phyloP scores from a whole-genome alignment of 208 protist genomes.

The Wallacemonas rigidus region DNA sequence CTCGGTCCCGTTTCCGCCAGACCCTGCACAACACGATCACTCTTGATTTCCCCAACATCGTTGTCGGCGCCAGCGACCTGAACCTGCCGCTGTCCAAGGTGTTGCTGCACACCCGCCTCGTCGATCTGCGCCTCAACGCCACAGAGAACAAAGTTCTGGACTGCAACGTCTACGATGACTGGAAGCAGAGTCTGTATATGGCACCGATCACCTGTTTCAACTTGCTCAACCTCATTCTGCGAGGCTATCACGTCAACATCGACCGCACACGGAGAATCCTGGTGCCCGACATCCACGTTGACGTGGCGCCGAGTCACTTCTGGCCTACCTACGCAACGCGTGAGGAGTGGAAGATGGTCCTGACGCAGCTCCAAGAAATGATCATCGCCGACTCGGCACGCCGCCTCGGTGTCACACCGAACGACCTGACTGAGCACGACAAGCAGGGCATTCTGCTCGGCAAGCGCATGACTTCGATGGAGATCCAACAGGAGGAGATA shows the following conservation, averaged over 20 bases:
- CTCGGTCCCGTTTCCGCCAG: slow-evolving; percentile 96
- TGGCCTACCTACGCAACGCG: slow-evolving; percentile 98
- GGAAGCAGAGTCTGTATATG: slow-evolving; percentile 96
- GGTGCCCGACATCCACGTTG: slow-evolving; percentile 95
- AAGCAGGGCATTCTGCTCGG: slow-evolving; percentile 99
- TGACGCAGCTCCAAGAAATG: slow-evolving; percentile 99
- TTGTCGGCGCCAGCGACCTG: slow-evolving; percentile 99
- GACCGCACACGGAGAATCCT: slow-evolving; percentile 97
- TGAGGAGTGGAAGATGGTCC: slow-evolving; percentile 99
- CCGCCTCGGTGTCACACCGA: slow-evolving; percentile 99
- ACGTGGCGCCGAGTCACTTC: slow-evolving; percentile 97
- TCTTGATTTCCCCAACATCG: slow-evolving; percentile 99
- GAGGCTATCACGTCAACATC: slow-evolving; percentile 98
- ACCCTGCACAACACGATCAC: slow-evolving; percentile 95
- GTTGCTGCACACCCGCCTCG: slow-evolving; percentile 99
- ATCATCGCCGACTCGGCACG: slow-evolving; percentile 99
- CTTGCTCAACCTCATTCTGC: slow-evolving; percentile 99
- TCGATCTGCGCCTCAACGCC: slow-evolving; percentile 99
- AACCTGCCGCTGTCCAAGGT: slow-evolving; percentile 99
- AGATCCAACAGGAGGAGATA: slow-evolving; percentile 98
- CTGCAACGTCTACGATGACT: slow-evolving; percentile 99
- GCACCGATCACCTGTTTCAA: slow-evolving; percentile 99
- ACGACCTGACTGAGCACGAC: slow-evolving; percentile 99
- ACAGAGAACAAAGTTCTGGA: slow-evolving; percentile 99
- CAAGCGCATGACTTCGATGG: slow-evolving; percentile 98